Percentiles rank a stretch among this genome's conserved stretches.
phyloP scores from a whole-genome alignment of 192 early-diverging fungal genomes.

The Coemansia sp. region DNA sequence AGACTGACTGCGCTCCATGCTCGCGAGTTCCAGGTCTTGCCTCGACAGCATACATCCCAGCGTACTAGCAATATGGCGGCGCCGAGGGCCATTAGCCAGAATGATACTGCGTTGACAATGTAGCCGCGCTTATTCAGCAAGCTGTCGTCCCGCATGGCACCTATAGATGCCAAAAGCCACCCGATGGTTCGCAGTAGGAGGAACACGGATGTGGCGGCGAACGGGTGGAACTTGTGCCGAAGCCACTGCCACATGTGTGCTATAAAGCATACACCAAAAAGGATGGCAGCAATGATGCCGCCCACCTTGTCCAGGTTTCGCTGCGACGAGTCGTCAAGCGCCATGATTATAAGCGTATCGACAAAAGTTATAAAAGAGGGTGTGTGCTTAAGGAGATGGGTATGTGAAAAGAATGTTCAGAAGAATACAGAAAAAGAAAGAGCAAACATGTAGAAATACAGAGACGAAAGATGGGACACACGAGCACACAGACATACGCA shows the following conservation, averaged over 20 bases:
- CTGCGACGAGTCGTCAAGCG: conserved; percentile 30
- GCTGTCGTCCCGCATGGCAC: conserved; percentile 31
- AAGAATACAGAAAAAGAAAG: not conserved
- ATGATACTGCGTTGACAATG: conserved; percentile 43
- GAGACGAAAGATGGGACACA: conserved; percentile 3
- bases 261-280: conserved; percentile 41
- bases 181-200: conserved; percentile 44
- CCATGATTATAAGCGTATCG: conserved; percentile 17
- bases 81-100: conserved; percentile 47
- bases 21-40: conserved; percentile 28
- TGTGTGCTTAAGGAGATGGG: conserved; percentile 7
- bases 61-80: conserved; percentile 33
- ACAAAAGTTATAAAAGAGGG: conserved; percentile 5
- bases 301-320: conserved; percentile 49
- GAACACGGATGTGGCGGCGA: conserved; percentile 32
- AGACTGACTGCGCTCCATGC: conserved; percentile 34
- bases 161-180: conserved; percentile 51
- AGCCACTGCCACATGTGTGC: conserved; percentile 44
- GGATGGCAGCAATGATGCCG: conserved; percentile 45
- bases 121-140: conserved; percentile 50
- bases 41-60: conserved; percentile 42
- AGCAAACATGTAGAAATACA: not conserved
- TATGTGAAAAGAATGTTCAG: not conserved
- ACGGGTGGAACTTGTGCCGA: conserved; percentile 36
- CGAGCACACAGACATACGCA: no score